Conservation (phyloP, 306 rosid genomes). For the Vicia sativa region DNA sequence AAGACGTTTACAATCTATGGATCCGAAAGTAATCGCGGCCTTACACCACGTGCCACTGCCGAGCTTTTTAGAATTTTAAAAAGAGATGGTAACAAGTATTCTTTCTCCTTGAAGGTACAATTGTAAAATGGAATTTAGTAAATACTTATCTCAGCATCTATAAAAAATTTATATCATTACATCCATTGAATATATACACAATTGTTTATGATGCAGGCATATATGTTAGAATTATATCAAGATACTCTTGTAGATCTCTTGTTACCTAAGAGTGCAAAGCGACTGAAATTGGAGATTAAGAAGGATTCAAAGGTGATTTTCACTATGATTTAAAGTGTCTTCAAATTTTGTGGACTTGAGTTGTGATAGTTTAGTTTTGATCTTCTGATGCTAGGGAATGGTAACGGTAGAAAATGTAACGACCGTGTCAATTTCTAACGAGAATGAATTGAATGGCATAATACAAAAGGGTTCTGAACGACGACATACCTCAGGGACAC, state of each 20-base stretch:
- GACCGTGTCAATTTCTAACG: conserved; percentile 61
- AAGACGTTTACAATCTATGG: conserved; percentile 92
- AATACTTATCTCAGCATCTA: conserved; percentile 19
- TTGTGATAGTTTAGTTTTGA: conserved; percentile 28
- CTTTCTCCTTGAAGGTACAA: conserved; percentile 81
- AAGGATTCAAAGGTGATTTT: conserved; percentile 82
- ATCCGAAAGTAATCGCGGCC: conserved; percentile 73
- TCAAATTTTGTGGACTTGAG: background rate
- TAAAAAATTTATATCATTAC: background rate
- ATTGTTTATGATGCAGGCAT: conserved; percentile 61
- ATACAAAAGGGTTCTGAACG: conserved; percentile 80
- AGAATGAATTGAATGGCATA: conserved; percentile 71
- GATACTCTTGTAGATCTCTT: conserved; percentile 92
- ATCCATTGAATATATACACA: background rate
- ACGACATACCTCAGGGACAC: conserved; percentile 83
- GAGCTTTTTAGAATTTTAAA: conserved; percentile 76
- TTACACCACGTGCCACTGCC: conserved; percentile 78
- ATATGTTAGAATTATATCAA: conserved; percentile 92
- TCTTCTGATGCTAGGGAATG: conserved; percentile 75
- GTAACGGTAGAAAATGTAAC: conserved; percentile 82
- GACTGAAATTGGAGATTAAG: conserved; percentile 76
- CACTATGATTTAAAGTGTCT: background rate
- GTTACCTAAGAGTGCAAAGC: conserved; percentile 73
- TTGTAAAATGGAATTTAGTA: background rate
- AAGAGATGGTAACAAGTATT: conserved; percentile 70